Base-by-base conservation (phyloP, 2,329 filamentous ascomycete species). In the Domatiomyces globalis region DNA sequence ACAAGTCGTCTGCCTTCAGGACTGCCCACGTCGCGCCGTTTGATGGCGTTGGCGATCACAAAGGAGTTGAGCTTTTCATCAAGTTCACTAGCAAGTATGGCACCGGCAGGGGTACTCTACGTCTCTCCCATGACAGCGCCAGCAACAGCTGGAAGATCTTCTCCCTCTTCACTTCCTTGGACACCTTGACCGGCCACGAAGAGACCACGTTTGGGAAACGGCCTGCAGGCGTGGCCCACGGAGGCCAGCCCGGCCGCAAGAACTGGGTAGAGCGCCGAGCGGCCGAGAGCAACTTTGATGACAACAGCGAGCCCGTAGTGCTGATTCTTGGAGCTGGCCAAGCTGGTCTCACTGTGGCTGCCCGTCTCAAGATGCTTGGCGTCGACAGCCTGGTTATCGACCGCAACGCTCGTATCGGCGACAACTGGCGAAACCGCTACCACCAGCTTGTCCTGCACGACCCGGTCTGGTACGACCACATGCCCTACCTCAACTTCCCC, bases 391-490 rank as follows among this genome's bases (percentile, higher is more conserved):
- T 84, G 1, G 60, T 83, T n/a, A 68, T 84, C 18, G 80, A 84
- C 57, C 67, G 70, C 19, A 77, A 80, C 51, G 67, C 73, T 0
- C 68, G 72, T 2, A 68, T 84, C 0, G 80, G 80, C 12, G 79
- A 84, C 56, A 83, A 78, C 61, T 84, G 81, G 81, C 70, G 80
- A 15, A 70, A 71, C 42, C 66, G 80, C 45, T 84, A 84, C 57
- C 73, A 78, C 55, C 77, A 81, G 54, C 74, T 85, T 0, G 80
- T 84, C 1, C 74, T 83, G 0, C 82, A 86, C 58, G 82, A 85
- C 57, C 80, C 81, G 0, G 77, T 84, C 1, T 81, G 70, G 64
- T 66, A 63, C 51, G 67, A 65, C 4, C 66, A 68, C 50, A 62
- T 69, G 57, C 61, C 62, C 17, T 66, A 66, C 49, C 59, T 69